Percentiles rank a stretch among this genome's conserved stretches.
Conservation (phyloP, 129 eudicot species). For the Saposhnikovia divaricata region DNA sequence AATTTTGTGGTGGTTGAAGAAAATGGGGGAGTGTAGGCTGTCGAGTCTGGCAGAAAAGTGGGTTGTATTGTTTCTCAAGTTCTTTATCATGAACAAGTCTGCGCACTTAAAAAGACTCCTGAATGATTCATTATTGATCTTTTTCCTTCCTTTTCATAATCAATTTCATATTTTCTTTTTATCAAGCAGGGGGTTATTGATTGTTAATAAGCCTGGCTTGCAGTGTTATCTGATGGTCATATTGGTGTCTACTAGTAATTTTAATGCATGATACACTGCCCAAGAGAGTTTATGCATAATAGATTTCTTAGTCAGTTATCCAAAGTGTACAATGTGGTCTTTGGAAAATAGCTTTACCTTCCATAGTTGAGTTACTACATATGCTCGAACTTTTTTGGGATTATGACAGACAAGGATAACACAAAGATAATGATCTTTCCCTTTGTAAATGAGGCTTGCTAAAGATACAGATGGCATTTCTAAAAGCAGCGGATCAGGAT, state of each 20-base stretch:
- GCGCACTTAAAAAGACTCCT: conserved; percentile 56
- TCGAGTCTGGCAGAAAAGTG: conserved; percentile 76
- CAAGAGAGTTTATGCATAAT: background rate
- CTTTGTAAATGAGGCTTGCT: too few relatives aligned
- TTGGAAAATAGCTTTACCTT: background rate
- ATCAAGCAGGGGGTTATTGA: too few relatives aligned
- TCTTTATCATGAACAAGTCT: conserved; percentile 61
- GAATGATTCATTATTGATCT: conserved; percentile 35
- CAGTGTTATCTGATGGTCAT: too few relatives aligned
- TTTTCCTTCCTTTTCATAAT: background rate
- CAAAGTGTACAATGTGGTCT: background rate
- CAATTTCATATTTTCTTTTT: conserved; percentile 1
- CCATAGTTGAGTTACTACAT: background rate
- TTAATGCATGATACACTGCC: background rate
- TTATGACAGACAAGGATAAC: too few relatives aligned
- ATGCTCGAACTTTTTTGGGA: too few relatives aligned
- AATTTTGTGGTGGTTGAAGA: conserved; percentile 85
- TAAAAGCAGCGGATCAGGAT: too few relatives aligned
- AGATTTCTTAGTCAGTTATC: background rate
- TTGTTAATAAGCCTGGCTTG: too few relatives aligned
- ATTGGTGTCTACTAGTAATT: background rate
- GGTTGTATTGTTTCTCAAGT: conserved; percentile 70
- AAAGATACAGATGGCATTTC: too few relatives aligned
- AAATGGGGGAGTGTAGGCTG: conserved; percentile 77
- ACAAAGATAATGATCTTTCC: too few relatives aligned